phyloP scores from a whole-genome alignment of 1,284 basidiomycete species.

The Cryptococcus sp. region DNA sequence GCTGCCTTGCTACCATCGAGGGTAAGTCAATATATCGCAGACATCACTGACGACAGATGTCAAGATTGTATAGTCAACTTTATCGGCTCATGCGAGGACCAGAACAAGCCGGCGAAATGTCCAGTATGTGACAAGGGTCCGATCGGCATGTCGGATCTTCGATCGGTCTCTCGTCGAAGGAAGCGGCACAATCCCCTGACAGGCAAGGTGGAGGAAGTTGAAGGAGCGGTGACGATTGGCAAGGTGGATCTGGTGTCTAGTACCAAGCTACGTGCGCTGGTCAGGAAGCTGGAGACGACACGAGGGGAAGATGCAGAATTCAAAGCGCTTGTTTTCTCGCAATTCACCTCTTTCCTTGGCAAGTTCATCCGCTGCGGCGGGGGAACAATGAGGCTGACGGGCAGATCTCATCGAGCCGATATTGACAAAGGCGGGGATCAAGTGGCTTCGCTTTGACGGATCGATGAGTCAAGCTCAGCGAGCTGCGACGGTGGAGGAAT shows the following conservation, averaged over 20 bases:
- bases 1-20: constrained; percentile 73
- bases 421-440: constrained; percentile 65
- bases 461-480: constrained; percentile 84
- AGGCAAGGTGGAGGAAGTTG: constrained; percentile 16
- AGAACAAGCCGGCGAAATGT: constrained; percentile 39
- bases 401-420: constrained; percentile 68
- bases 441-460: constrained; percentile 85
- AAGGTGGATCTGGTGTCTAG: constrained; percentile 80
- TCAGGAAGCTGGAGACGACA: constrained; percentile 37
- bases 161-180: constrained; percentile 36
- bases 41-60: constrained; percentile 28
- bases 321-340: constrained; percentile 82
- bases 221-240: constrained; percentile 52
- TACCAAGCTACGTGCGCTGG: constrained; percentile 54
- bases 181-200: constrained; percentile 45
- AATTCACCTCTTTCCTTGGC: constrained; percentile 61
- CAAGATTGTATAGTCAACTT: constrained; percentile 46
- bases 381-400: constrained; percentile 5
- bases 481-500: constrained; percentile 65
- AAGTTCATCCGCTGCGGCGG: constrained; percentile 5
- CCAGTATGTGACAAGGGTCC: constrained; percentile 44
- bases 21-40: constrained; percentile 50
- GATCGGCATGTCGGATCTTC: constrained; percentile 26
- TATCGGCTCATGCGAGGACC: constrained; percentile 44
- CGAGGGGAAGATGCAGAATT: constrained; percentile 60